phyloP scores from a whole-genome alignment of 2,329 filamentous ascomycete genomes.

The Taxawa tesnikishii region DNA sequence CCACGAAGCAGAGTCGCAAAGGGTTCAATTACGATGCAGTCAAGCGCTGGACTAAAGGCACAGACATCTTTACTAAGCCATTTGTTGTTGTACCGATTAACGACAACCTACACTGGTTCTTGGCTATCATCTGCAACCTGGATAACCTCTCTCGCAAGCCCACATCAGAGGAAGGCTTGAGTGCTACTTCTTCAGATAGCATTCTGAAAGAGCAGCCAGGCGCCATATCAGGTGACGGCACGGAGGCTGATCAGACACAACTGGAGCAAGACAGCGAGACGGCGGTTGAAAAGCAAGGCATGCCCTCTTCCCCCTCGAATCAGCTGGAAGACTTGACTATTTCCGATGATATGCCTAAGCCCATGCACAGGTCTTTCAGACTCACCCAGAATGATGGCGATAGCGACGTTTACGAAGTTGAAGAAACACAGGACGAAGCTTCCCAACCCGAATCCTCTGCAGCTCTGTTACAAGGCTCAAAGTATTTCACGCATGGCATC shows the following conservation, averaged over 20 bases:
- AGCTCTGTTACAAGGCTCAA: not conserved
- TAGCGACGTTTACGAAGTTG: slow-evolving; percentile 11
- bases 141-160: slow-evolving; percentile 43
- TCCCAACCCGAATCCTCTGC: not conserved
- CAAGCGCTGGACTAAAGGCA: slow-evolving; percentile 72
- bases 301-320: too few relatives aligned
- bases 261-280: too few relatives aligned
- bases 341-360: too few relatives aligned
- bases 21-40: slow-evolving; percentile 76
- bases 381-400: slow-evolving; percentile 6
- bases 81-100: slow-evolving; percentile 91
- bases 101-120: slow-evolving; percentile 76
- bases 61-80: slow-evolving; percentile 75
- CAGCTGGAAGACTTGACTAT: too few relatives aligned
- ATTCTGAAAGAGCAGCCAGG: not conserved
- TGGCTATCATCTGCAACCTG: slow-evolving; percentile 89
- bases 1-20: slow-evolving; percentile 36
- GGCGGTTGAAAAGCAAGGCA: too few relatives aligned
- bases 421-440: not conserved
- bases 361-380: too few relatives aligned
- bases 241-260: too few relatives aligned
- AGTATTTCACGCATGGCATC: too few relatives aligned
- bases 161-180: too few relatives aligned
- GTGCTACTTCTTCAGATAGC: too few relatives aligned
- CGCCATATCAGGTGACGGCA: not conserved